A percentile compares a stretch with the other conserved stretches of the same genome.
These are phyloP conservation scores for Penicillium olsonii DNA, from an alignment of 2,329 filamentous ascomycete genomes.

Conservation along the genomic window DNA sequence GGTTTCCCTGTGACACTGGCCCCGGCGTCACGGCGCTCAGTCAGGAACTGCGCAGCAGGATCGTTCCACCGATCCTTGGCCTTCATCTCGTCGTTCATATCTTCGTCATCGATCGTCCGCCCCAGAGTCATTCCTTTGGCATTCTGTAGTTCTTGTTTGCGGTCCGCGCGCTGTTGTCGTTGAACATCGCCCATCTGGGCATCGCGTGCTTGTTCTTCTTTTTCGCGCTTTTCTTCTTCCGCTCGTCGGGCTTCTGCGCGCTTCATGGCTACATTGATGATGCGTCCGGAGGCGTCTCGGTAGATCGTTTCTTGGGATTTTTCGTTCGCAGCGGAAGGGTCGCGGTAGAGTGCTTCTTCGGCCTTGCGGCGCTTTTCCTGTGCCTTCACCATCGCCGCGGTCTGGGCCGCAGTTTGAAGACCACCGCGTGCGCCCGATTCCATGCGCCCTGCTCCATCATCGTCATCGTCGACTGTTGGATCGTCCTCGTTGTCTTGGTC, in stretches of 20 bases:
- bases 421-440: conserved; percentile 85
- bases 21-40: conserved; percentile 48
- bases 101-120: conserved; percentile 77
- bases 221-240: conserved; percentile 67
- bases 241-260: conserved; percentile 81
- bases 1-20: conserved; percentile 59
- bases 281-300: conserved; percentile 89
- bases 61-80: conserved; percentile 85
- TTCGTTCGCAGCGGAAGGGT: conserved; percentile 40
- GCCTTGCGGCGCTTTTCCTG: conserved; percentile 58
- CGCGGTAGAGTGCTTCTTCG: conserved; percentile 45
- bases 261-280: conserved; percentile 90
- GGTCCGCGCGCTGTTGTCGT: conserved; percentile 63
- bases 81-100: conserved; percentile 81
- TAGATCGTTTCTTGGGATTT: conserved; percentile 81
- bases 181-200: conserved; percentile 85
- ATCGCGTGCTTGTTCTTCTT: conserved; percentile 67
- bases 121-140: conserved; percentile 81
- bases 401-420: conserved; percentile 78
- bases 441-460: conserved; percentile 62
- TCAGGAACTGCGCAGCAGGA: conserved; percentile 80
- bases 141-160: conserved; percentile 71
- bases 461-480: conserved; percentile 44
- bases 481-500: conserved; percentile 51
- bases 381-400: conserved; percentile 68